Evolutionary conservation across 2,329 filamentous ascomycete genomes (phyloP), one percentile per base, ranked within the genome.

Genomic region (Chaetothyriales sp.): DNA sequence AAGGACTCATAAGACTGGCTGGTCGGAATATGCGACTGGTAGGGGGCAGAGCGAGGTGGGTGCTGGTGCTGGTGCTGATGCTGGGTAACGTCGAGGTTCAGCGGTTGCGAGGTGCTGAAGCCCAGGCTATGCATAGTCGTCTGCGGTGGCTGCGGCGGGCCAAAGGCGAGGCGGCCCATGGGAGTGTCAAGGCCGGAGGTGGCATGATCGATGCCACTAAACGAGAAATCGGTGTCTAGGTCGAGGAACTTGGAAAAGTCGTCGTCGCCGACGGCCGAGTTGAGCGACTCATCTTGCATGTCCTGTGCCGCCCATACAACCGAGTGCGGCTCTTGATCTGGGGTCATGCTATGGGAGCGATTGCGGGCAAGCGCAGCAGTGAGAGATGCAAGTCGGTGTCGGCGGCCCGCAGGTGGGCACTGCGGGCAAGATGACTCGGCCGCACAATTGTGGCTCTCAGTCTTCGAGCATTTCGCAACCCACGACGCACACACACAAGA

Each of bases 171-270:
- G 44, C 64, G 63, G 28, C 62, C 63, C 62, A 69, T 66, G 49
- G 66, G 63, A 19, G 62, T 62, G 47, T 68, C 61, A 48, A 61
- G 66, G 59, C 53, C 61, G 60, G 58, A 65, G 62, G 53, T 61
- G 54, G 61, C 65, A 62, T 63, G 65, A 59, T 61, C 66, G 62
- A 61, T 62, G 44, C 49, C 60, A 46, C 69, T 65, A 48, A 70
- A 59, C 51, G 69, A 67, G 53, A 73, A 72, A 39, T 68, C 68
- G 58, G 70, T 67, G 53, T 68, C 68, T 60, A 73, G 71, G 49
- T 73, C 70, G 52, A 73, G 67, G 52, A 73, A 70, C 51, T 68
- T 71, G 51, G 70, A 67, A 57, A 73, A 73, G 49, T 74, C 71
- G 54, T 73, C 71, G 25, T 71, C 68, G 49, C 53, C 65, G 18